These are phyloP conservation scores for Suhomyces coccinellae DNA, from an alignment of 1,139 yeast genomes.

Conservation along the genomic window DNA sequence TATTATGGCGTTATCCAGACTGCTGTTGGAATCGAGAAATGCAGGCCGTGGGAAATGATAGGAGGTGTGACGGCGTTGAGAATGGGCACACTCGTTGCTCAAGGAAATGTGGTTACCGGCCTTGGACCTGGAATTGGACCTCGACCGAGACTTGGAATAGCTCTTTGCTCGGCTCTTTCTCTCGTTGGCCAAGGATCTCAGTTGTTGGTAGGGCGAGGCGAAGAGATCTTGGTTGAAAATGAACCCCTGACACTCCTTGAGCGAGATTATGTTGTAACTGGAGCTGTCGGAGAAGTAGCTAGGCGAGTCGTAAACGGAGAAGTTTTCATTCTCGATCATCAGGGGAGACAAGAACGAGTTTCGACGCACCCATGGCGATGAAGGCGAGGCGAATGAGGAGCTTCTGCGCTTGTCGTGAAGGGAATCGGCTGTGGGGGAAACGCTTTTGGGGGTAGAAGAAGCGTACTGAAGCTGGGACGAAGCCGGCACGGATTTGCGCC, in stretches of 20 bases:
- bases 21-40: slow-evolving; percentile 15
- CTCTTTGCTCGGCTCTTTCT: slow-evolving; percentile 31
- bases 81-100: not conserved
- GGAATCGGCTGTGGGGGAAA: slow-evolving; percentile 16
- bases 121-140: slow-evolving; percentile 15
- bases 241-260: slow-evolving; percentile 72
- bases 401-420: slow-evolving; percentile 23
- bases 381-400: slow-evolving; percentile 49
- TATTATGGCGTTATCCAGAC: slow-evolving; percentile 17
- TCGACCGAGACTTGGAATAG: slow-evolving; percentile 16
- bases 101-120: slow-evolving; percentile 8
- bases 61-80: slow-evolving; percentile 33
- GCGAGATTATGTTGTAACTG: slow-evolving; percentile 43
- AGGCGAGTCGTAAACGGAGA: slow-evolving; percentile 54
- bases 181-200: slow-evolving; percentile 46
- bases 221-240: slow-evolving; percentile 73
- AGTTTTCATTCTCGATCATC: slow-evolving; percentile 63
- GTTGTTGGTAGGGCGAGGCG: slow-evolving; percentile 67
- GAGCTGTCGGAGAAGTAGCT: slow-evolving; percentile 32
- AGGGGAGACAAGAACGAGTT: slow-evolving; percentile 59
- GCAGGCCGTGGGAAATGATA: slow-evolving; percentile 31
- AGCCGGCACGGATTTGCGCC: slow-evolving; percentile 4
- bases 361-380: slow-evolving; percentile 59
- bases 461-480: not conserved
- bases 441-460: slow-evolving; percentile 4